Percentiles rank a stretch among this genome's conserved stretches.
phyloP scores from a whole-genome alignment of 2,329 filamentous ascomycete species.

The Trichophyton mentagrophytes region DNA sequence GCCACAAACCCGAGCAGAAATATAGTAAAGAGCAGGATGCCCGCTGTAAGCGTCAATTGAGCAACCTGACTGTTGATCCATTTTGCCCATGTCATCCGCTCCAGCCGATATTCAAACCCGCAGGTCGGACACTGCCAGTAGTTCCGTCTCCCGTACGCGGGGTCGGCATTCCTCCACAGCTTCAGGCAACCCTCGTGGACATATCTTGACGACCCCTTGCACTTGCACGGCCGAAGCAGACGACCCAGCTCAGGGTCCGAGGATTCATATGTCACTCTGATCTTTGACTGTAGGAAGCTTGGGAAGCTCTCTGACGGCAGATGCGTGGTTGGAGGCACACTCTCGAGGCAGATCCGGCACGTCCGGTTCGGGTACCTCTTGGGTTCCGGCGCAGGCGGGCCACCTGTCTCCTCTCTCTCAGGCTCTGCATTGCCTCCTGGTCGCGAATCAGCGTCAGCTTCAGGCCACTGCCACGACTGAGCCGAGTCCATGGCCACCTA shows the following conservation, averaged over 20 bases:
- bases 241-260: constrained; percentile 61
- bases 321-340: constrained; percentile 49
- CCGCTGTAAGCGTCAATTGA: constrained; percentile 57
- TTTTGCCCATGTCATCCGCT: constrained; percentile 61
- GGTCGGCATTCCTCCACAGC: constrained; percentile 66
- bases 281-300: constrained; percentile 43
- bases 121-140: constrained; percentile 86
- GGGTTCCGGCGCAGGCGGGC: constrained; percentile 14
- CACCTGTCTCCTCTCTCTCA: constrained; percentile 13
- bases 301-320: constrained; percentile 42
- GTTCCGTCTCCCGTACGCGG: constrained; percentile 50
- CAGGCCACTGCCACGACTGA: background rate
- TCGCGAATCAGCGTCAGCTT: background rate
- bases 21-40: constrained; percentile 57
- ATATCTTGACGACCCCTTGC: constrained; percentile 84
- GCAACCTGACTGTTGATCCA: constrained; percentile 54
- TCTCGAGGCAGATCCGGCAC: constrained; percentile 83
- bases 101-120: constrained; percentile 66
- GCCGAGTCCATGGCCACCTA: background rate
- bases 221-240: constrained; percentile 79
- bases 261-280: constrained; percentile 57
- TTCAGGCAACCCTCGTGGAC: constrained; percentile 86
- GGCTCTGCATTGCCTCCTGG: constrained; percentile 6
- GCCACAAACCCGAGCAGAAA: constrained; percentile 84
- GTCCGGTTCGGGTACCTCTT: constrained; percentile 56